These are phyloP conservation scores for Candida caryicola DNA, from an alignment of 805 yeast species.

Conservation along the genomic window DNA sequence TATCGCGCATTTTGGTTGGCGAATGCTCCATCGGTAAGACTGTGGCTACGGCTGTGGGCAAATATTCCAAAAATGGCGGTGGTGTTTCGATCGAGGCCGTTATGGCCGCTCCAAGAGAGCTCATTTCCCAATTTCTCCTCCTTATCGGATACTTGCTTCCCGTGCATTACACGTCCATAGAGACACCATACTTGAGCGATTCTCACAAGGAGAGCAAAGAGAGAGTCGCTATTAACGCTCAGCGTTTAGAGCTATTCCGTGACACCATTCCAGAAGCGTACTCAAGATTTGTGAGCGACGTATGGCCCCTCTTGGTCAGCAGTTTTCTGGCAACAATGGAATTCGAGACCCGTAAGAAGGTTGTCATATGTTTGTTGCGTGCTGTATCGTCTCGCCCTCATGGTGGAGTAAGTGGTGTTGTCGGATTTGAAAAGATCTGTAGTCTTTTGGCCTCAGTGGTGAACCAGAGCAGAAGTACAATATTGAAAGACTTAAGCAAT, in stretches of 20 bases:
- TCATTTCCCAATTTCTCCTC: slow-evolving; percentile 52
- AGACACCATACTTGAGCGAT: slow-evolving; percentile 28
- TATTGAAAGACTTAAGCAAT: slow-evolving; percentile 12
- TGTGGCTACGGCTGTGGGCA: slow-evolving; percentile 49
- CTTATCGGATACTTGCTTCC: slow-evolving; percentile 63
- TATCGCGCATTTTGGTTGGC: slow-evolving; percentile 43
- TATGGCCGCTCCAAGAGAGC: slow-evolving; percentile 70
- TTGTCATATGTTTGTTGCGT: slow-evolving; percentile 52
- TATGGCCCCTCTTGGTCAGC: slow-evolving; percentile 55
- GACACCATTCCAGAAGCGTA: slow-evolving; percentile 21
- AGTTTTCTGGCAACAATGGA: slow-evolving; percentile 75
- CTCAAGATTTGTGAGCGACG: slow-evolving; percentile 39
- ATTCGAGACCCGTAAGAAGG: slow-evolving; percentile 56
- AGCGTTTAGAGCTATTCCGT: slow-evolving; percentile 30
- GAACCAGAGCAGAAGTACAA: slow-evolving; percentile 46
- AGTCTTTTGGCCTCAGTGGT: slow-evolving; percentile 58
- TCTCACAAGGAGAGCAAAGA: slow-evolving; percentile 21
- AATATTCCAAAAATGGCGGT: slow-evolving; percentile 39
- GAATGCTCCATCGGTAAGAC: slow-evolving; percentile 47
- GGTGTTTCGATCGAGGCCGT: slow-evolving; percentile 58
- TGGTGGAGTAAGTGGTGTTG: slow-evolving; percentile 28
- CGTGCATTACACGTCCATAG: slow-evolving; percentile 24
- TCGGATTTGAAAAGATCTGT: slow-evolving; percentile 35
- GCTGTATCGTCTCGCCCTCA: slow-evolving; percentile 40
- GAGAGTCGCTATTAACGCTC: slow-evolving; percentile 25